Base-by-base conservation (phyloP, 2,329 filamentous ascomycete genomes). In the Coniochaeta hoffmannii region DNA sequence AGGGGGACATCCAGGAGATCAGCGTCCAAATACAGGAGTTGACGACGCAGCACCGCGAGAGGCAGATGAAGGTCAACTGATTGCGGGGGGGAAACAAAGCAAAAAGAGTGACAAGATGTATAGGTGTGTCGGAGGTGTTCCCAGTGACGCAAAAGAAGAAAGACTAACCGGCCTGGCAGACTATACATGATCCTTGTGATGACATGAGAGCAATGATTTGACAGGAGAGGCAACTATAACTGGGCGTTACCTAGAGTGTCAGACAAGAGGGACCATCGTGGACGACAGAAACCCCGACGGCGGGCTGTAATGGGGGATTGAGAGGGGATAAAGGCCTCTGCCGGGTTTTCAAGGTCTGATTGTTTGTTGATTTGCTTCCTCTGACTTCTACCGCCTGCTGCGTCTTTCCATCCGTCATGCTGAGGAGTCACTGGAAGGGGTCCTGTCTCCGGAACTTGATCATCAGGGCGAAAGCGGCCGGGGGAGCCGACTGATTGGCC, bases 1-100 rank as follows among this genome's bases (percentile, higher is more conserved):
- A 86, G 61, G 72, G 74, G 54, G 89, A 92, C 63, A 89, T 93
- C 69, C 68, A 72, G 49, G 80, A 85, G 56, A 80, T 95, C 60
- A 66, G 77, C 60, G 73, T 70, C 57, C 87, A 91, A 69, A 79
- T 86, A 62, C 57, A 70, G 44, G 72, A 71, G 52, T 74, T 86
- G 67, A 64, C 64, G 50, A 57, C 62, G 11, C 66, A 72, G 55
- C 74, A 77, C 57, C 60, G 69, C 36, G 63, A 65, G 26, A 68
- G 69, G 59, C 69, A 62, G 65, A 76, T 60, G 69, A 78, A 65
- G 56, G 64, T 64, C 66, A 65, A 68, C 61, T 77, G 60, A 67
- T 15, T 14, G 49, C 14, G 28, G 26, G 26, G 19, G 28, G 12
- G 28, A 3, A 17, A 31, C 3, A 50, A 22, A 50, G 15, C 32